Conservation (phyloP, 202 grass and related monocot genomes). For the Alloteropsis angusta region DNA sequence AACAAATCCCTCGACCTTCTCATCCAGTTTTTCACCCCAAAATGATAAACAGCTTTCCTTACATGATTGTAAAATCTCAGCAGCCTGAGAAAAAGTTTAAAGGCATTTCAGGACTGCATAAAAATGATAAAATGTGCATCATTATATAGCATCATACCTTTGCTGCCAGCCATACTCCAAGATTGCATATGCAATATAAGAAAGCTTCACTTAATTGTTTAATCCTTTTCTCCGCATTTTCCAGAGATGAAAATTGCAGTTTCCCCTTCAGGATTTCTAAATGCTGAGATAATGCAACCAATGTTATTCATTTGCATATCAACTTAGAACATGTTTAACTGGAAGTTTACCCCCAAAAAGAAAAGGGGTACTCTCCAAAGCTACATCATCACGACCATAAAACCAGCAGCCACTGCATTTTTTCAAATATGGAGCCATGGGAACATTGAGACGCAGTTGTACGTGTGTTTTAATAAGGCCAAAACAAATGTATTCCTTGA, state of each 20-base stretch:
- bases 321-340: neutral
- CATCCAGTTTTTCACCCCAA: slow-evolving; percentile 48
- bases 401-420: neutral
- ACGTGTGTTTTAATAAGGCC: no score
- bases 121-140: neutral
- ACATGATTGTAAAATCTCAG: slow-evolving; percentile 43
- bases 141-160: slow-evolving; percentile 34
- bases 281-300: slow-evolving; percentile 46
- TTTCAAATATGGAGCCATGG: neutral
- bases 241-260: slow-evolving; percentile 21
- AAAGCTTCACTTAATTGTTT: slow-evolving; percentile 32
- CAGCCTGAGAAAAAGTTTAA: slow-evolving; percentile 52
- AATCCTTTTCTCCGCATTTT: slow-evolving; percentile 34
- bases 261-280: slow-evolving; percentile 31
- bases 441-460: neutral
- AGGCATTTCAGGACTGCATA: neutral
- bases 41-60: slow-evolving; percentile 45
- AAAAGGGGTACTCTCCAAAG: neutral
- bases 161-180: slow-evolving; percentile 59
- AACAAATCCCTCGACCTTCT: slow-evolving; percentile 33
- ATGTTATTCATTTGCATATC: neutral
- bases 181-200: slow-evolving; percentile 46
- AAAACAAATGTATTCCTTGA: no score
- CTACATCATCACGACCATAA: neutral
- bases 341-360: neutral